Base-by-base conservation (phyloP, 2,329 filamentous ascomycete species). In the Monilinia polystroma region DNA sequence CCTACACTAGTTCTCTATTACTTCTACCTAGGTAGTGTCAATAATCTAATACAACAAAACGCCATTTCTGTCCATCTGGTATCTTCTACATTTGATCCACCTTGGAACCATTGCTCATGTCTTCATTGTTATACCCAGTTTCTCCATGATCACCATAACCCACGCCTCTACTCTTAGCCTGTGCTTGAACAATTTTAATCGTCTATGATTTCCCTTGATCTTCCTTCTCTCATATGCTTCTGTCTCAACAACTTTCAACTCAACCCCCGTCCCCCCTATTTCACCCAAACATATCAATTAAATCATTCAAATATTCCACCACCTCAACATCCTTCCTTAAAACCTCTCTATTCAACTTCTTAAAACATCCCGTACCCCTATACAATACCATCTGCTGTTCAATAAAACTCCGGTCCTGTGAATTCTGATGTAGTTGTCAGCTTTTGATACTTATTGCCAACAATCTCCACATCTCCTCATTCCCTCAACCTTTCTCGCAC, bases 281-380 rank as follows among this genome's bases (percentile, higher is more conserved):
- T 64, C 45, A 64, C 12, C 23, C 52, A 53, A 66, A 66, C 43
- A 59, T 63, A 70, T 76, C 75, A 52, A 76, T 70, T 62, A 77
- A 69, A 66, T 76, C 75, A 70, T 77, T 77, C 68, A 77, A 53
- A 63, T 73, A 76, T 68, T 77, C 75, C 64, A 77, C 75, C 23
- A 77, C 68, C 71, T 77, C 75, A 11, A 77, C 73, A 64, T 73
- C 73, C 41, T 72, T 69, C 58, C 71, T 73, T 58, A 77, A 47
- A 26, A 77, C 74, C 68, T 76, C 75, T 26, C 74, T 67, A 51
- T 69, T 74, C 56, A 75, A 67, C 29, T 68, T 73, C 60, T 66
- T 68, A 68, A 76, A 76, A 68, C 75, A 77, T 4, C 68, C 65
- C 18, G 72, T 73, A 11, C 64, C 55, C 29, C 49, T 58, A 70